Conservation (phyloP, 2,329 filamentous ascomycete species). For the Immersiporthe knoxdaviesiana region DNA sequence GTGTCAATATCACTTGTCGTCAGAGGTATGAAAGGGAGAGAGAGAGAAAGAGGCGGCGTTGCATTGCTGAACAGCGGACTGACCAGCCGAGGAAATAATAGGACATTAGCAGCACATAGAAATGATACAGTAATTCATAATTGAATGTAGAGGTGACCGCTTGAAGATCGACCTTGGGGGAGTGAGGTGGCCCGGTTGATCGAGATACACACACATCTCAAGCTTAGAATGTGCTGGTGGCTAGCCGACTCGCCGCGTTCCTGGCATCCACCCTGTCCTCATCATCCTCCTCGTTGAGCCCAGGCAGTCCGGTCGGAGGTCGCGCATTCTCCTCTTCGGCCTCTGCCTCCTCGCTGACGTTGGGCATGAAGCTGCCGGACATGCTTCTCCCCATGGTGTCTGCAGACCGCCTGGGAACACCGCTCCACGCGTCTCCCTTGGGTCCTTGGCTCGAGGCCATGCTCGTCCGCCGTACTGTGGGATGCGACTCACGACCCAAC, state of each 20-base stretch:
- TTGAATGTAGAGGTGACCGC: slow-evolving; percentile 20
- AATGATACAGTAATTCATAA: slow-evolving; percentile 28
- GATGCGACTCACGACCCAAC: slow-evolving; percentile 86
- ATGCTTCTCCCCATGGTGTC: slow-evolving; percentile 79
- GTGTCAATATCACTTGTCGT: neutral
- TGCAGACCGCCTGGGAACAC: slow-evolving; percentile 75
- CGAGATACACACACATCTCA: neutral
- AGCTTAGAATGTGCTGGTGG: slow-evolving; percentile 87
- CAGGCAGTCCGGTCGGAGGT: slow-evolving; percentile 48
- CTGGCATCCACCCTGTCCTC: slow-evolving; percentile 93
- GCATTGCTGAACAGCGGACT: neutral
- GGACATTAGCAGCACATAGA: slow-evolving; percentile 26
- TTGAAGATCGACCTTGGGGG: neutral
- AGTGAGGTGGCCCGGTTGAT: neutral
- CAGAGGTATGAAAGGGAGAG: neutral
- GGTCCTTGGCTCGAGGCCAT: slow-evolving; percentile 89
- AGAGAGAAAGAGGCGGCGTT: neutral
- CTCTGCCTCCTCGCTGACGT: slow-evolving; percentile 65
- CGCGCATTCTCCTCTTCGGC: slow-evolving; percentile 45
- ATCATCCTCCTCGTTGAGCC: slow-evolving; percentile 78
- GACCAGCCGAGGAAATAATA: neutral
- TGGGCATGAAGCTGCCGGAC: slow-evolving; percentile 71
- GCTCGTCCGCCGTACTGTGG: slow-evolving; percentile 71
- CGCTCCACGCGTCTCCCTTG: slow-evolving; percentile 98
- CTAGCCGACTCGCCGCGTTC: slow-evolving; percentile 92